Conservation (phyloP, 345 rosid species). For the Alliaria petiolata region DNA sequence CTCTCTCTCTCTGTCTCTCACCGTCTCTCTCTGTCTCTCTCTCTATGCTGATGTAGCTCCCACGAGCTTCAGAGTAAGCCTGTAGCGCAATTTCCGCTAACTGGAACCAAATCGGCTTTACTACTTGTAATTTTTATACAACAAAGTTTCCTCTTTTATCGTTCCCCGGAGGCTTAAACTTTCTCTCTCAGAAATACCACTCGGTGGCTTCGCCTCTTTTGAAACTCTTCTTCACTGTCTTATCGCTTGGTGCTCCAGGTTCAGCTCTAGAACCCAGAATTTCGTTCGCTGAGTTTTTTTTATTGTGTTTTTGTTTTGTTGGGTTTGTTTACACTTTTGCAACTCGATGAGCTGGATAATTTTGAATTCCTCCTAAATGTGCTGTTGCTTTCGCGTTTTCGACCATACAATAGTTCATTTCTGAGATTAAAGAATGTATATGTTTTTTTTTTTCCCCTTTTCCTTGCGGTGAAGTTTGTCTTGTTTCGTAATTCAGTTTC, state of each 20-base stretch:
- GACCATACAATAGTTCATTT: background rate
- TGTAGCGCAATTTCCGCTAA: conserved; percentile 8
- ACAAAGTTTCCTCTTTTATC: conserved; percentile 13
- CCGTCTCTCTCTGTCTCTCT: no score
- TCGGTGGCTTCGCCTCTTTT: background rate
- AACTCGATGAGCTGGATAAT: background rate
- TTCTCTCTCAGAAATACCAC: background rate
- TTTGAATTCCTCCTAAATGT: background rate
- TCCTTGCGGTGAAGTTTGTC: conserved; percentile 31
- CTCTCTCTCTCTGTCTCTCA: background rate
- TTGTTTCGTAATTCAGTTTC: no score
- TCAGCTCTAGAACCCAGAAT: background rate
- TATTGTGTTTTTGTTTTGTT: no score
- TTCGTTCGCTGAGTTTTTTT: background rate
- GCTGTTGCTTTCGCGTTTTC: background rate
- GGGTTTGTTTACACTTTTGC: background rate
- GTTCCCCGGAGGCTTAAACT: conserved; percentile 2
- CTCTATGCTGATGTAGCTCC: conserved; percentile 22
- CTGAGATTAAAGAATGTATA: background rate
- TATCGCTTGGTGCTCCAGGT: background rate
- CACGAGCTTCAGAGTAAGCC: conserved; percentile 21
- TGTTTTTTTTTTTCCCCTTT: background rate
- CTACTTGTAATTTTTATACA: background rate
- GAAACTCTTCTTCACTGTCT: background rate
- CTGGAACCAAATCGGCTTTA: conserved; percentile 6